Conservation (phyloP, 441 rosid species). For the Populus hybrid region DNA sequence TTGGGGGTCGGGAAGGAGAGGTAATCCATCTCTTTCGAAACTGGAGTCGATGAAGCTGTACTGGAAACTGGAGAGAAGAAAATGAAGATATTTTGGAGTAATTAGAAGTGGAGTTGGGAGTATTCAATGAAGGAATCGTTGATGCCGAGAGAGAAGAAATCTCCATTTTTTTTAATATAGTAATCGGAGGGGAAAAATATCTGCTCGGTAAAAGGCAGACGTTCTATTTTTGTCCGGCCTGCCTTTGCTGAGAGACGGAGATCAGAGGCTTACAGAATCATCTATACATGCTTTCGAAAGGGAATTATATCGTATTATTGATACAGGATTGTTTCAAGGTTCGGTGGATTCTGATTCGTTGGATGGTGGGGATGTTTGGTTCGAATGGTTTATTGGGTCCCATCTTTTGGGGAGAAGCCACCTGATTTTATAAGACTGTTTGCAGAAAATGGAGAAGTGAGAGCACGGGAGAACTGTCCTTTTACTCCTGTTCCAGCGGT, state of each 20-base stretch:
- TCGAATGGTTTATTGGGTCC: too few species aligned
- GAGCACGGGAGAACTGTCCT: too few species aligned
- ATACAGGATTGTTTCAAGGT: too few species aligned
- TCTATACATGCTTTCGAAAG: too few species aligned
- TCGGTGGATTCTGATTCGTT: too few species aligned
- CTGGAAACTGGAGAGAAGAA: constrained; percentile 41
- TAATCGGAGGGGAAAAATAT: background rate
- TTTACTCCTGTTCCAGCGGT: too few species aligned
- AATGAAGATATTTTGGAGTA: constrained; percentile 27
- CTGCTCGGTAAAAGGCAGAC: background rate
- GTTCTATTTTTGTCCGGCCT: background rate
- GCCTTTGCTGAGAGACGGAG: background rate
- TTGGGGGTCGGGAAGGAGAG: constrained; percentile 36
- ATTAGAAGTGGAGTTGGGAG: constrained; percentile 6
- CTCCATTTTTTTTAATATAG: constrained; percentile 23
- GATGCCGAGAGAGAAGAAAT: constrained; percentile 44
- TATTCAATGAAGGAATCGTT: constrained; percentile 32
- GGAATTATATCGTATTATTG: too few species aligned
- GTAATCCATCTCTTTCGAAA: constrained; percentile 27
- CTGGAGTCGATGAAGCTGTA: constrained; percentile 32
- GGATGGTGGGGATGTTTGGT: too few species aligned
- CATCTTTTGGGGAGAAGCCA: too few species aligned
- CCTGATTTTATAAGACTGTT: too few species aligned
- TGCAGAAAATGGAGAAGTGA: too few species aligned
- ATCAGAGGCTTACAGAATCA: background rate